Evolutionary conservation across 371 early-diverging fungal species (phyloP).

Genomic region (Mucor racemosus): DNA sequence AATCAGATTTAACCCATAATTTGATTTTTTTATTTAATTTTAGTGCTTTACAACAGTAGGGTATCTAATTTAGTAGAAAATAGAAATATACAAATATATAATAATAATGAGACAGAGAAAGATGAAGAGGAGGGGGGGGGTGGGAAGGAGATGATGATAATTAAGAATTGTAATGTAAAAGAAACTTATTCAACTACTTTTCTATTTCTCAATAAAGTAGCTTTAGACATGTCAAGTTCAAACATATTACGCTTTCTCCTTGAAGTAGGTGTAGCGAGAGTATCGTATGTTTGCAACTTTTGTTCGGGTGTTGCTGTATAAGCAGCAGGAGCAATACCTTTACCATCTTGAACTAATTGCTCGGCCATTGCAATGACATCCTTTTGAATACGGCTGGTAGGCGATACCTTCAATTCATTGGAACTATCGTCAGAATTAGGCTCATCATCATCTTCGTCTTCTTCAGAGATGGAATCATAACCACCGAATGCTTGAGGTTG

Average conservation of each 20-base stretch:
- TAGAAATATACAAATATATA: neutral
- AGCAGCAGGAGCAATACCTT: constrained; percentile 33
- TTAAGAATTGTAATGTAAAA: neutral
- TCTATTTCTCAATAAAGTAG: constrained; percentile 55
- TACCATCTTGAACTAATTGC: constrained; percentile 32
- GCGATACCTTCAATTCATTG: neutral
- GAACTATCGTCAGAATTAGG: constrained; percentile 3
- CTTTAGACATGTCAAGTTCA: constrained; percentile 54
- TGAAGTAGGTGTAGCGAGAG: constrained; percentile 27
- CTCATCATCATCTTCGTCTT: constrained; percentile 31
- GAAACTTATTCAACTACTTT: constrained; percentile 6
- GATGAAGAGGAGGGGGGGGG: neutral
- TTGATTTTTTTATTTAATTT: neutral
- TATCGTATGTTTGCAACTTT: constrained; percentile 8
- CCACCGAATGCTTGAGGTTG: constrained; percentile 15
- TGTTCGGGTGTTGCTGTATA: constrained; percentile 22
- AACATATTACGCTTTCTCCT: constrained; percentile 49
- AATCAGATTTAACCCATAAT: constrained; percentile 4
- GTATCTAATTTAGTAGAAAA: neutral
- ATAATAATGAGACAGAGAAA: neutral
- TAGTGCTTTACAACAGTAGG: constrained; percentile 2
- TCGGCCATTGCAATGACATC: constrained; percentile 37
- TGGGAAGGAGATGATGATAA: neutral
- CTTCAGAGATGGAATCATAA: constrained; percentile 30
- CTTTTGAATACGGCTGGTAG: constrained; percentile 22